Base-by-base conservation (phyloP, 116 monocot genomes). In the Cymodocea nodosa region DNA sequence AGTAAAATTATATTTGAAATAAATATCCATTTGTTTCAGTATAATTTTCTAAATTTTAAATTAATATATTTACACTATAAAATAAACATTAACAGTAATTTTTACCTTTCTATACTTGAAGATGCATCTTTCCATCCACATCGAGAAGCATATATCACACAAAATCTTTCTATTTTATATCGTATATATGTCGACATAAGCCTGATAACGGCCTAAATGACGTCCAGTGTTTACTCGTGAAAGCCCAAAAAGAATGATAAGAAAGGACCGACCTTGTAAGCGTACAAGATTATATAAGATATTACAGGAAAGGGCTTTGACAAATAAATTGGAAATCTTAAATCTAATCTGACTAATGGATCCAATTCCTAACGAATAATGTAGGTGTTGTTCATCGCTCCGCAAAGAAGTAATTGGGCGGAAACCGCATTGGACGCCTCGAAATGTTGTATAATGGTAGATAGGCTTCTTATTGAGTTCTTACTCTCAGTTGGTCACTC, bases 401-500 rank as follows among this genome's bases (percentile, higher is more conserved):
- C 20, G 51, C 20, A 15, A 50, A 64, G 64, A 50, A 50, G 65
- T 50, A 23, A 65, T 48, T 51, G 51, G 51, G 23, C 23, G 50
- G 23, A 24, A 54, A 4, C 15, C 54, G 17, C 17, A 17, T 18
- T 54, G 54, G 22, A 30, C 65, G 22, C 25, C 23, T 50, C 23
- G 51, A 65, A 23, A 51, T 50, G 50, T 64, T 23, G 24, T 17
- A 51, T 51, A 65, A 65, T 30, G 50, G 25, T 15, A 23, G 60
- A 65, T 51, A 23, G 23, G 50, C 25, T 50, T 10, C 4, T 65
- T 51, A 65, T 51, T 50, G 49, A 16, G 65, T 24, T 24, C 51
- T 24, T 5, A 25, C 23, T 51, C 51, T 65, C 51, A 49, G 49
- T 17, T 62, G 62, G n/a, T n/a, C n/a, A n/a, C 39, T 10, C 19